Evolutionary conservation across 495 filamentous ascomycete species (phyloP).

Genomic region (Stereocaulon alpinum): DNA sequence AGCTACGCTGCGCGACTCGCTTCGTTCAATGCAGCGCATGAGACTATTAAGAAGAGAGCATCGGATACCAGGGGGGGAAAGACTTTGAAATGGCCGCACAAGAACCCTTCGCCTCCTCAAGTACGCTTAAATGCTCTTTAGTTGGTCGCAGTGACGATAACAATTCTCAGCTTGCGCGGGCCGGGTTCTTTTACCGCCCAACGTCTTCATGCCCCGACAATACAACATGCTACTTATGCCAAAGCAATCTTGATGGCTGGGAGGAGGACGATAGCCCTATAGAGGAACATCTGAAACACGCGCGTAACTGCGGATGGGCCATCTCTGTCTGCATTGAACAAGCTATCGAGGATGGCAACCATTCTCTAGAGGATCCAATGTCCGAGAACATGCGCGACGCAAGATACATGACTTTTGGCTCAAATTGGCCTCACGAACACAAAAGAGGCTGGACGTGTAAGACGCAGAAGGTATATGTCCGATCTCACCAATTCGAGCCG

Average conservation of each 20-base stretch:
- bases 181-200: constrained; percentile 84
- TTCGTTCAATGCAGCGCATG: constrained; percentile 56
- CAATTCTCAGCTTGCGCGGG: constrained; percentile 62
- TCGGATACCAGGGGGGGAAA: constrained; percentile 55
- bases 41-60: constrained; percentile 52
- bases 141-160: constrained; percentile 11
- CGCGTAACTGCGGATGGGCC: constrained; percentile 78
- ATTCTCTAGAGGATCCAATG: constrained; percentile 59
- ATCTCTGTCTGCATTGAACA: constrained; percentile 62
- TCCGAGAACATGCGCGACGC: constrained; percentile 60
- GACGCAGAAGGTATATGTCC: constrained; percentile 60
- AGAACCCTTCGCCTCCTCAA: constrained; percentile 50
- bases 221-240: constrained; percentile 78
- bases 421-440: constrained; percentile 75
- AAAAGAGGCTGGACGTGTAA: constrained; percentile 86
- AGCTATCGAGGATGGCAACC: constrained; percentile 48
- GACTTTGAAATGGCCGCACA: constrained; percentile 66
- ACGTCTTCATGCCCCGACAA: constrained; percentile 67
- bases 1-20: constrained; percentile 63
- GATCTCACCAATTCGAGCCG: constrained; percentile 14
- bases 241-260: constrained; percentile 76
- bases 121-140: constrained; percentile 34
- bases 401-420: constrained; percentile 65
- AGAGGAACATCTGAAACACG: constrained; percentile 74
- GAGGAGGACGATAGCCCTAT: constrained; percentile 71